Evolutionary conservation across 345 rosid species (phyloP).

Genomic region (Arabidopsis thaliana): TAIR10.1 NC_003076.8:14535001-14535500

Average conservation of each 20-base stretch:
- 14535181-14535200: background rate
- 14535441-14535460: background rate
- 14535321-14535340: conserved; percentile 93
- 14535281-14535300: conserved; percentile 80
- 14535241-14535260: conserved; percentile 13
- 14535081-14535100: conserved; percentile 98
- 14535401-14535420: background rate
- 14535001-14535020: conserved; percentile 95
- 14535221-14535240: background rate
- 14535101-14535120: conserved; percentile 95
- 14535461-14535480: conserved; percentile 18
- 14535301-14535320: conserved; percentile 86
- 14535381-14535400: background rate
- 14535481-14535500: conserved; percentile 9
- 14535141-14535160: conserved; percentile 63
- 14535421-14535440: background rate
- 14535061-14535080: conserved; percentile 97
- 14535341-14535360: conserved; percentile 97
- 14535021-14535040: conserved; percentile 90
- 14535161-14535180: background rate
- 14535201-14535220: background rate
- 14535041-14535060: conserved; percentile 90
- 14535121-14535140: conserved; percentile 96
- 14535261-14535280: conserved; percentile 84
- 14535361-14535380: conserved; percentile 47